Conservation (phyloP, 345 rosid species). For the Hypericum androsaemum region DNA sequence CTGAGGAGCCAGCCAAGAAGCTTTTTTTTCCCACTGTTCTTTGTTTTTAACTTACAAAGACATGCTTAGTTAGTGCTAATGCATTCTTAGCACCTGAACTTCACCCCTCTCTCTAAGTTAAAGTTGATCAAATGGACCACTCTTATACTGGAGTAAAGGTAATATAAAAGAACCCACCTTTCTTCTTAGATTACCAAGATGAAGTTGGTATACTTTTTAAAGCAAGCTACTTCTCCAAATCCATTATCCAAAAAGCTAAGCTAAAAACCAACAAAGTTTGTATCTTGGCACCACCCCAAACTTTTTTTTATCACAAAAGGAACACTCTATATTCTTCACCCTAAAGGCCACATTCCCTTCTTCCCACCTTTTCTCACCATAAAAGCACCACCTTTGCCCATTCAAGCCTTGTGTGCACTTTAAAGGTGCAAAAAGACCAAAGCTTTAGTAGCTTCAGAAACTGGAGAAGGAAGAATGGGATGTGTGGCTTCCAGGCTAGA, state of each 20-base stretch:
- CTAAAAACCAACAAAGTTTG: conserved; percentile 6
- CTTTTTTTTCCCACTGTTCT: background rate
- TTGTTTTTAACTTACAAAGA: background rate
- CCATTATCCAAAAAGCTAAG: conserved; percentile 1
- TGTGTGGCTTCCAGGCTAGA: conserved; percentile 62
- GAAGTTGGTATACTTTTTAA: conserved; percentile 14
- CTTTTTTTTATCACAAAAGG: conserved; percentile 19
- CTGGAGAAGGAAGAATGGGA: conserved; percentile 32
- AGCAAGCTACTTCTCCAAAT: conserved; percentile 13
- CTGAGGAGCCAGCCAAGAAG: background rate
- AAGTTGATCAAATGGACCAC: conserved; percentile 16
- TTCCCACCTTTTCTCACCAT: conserved; percentile 5
- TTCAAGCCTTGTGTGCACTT: conserved; percentile 1
- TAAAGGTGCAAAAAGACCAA: background rate
- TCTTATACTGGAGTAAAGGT: conserved; percentile 5
- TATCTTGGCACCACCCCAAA: conserved; percentile 20
- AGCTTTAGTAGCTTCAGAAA: conserved; percentile 11
- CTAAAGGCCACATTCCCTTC: conserved; percentile 25
- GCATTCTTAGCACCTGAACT: background rate
- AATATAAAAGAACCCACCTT: conserved; percentile 3
- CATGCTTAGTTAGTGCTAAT: background rate
- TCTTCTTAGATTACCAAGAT: conserved; percentile 6
- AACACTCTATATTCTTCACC: conserved; percentile 16
- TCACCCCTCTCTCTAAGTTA: background rate
- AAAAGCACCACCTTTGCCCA: conserved; percentile 18